Base-by-base conservation (phyloP, 2,329 filamentous ascomycete genomes). In the Colletotrichum sp. region DNA sequence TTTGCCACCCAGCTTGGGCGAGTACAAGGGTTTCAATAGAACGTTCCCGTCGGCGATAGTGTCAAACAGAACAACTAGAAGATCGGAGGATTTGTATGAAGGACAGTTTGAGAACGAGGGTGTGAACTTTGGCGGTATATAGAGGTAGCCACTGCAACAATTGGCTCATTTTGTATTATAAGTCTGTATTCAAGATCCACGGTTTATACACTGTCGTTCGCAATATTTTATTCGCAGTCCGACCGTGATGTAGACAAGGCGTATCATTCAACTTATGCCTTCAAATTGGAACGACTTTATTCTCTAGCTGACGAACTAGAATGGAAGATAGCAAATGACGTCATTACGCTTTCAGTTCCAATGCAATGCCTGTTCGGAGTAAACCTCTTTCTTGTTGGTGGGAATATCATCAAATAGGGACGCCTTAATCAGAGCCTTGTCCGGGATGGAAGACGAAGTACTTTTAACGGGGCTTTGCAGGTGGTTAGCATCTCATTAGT, bases 1-100 rank as follows among this genome's bases (percentile, higher is more conserved):
- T 79, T 79, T 93, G 51, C 93, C 93, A 36, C 93, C 92, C 0
- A 93, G 90, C 65, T 31, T 87, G 51, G 83, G 86, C 11, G 75
- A 77, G 27, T 87, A 88, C 70, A 58, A 72, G 3, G 82, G 81
- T 1, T 82, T 82, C 67, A 79, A 78, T 31, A 57, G 75, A 8
- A 76, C 78, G 0, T 73, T 65, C 6, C 71, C 66, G 4, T 64
- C 67, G n/a, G 75, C 78, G 2, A 69, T 57, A 6, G 66, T 66
- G 9, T 67, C 69, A 12, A 72, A 66, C 55, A 38, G 72, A 13
- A 64, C 72, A 3, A n/a, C n/a, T 3, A 67, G 68, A 16, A 58
- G 59, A 15, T n/a, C 31, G 15, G 63, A 74, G 6, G 8, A 33
- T 9, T 58, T 33, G 6, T 72, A 74, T 27, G 58, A 67, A 34